These are phyloP conservation scores for Penicillium polonicum DNA, from an alignment of 2,329 filamentous ascomycete genomes.

Conservation along the genomic window DNA sequence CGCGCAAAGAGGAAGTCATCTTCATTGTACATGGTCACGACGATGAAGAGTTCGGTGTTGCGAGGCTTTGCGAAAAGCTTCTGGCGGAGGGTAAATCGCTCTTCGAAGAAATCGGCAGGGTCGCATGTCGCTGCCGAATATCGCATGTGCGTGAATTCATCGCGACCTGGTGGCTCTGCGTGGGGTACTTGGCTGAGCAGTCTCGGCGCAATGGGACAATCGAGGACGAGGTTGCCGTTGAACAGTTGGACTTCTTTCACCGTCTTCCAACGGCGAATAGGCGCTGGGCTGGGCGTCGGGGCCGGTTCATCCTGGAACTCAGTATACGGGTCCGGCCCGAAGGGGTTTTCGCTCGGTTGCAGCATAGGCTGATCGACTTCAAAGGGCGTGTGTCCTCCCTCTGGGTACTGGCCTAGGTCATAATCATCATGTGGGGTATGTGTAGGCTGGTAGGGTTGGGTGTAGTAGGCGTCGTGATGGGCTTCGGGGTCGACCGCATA, in stretches of 20 bases:
- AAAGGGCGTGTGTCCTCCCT: constrained; percentile 57
- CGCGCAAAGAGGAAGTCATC: constrained; percentile 94
- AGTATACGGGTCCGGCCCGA: constrained; percentile 61
- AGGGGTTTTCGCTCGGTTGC: constrained; percentile 59
- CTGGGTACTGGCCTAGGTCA: constrained; percentile 56
- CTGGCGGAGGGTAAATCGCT: constrained; percentile 89
- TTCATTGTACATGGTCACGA: constrained; percentile 98
- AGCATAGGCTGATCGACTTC: constrained; percentile 72
- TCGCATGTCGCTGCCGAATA: constrained; percentile 96
- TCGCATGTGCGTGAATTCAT: constrained; percentile 74
- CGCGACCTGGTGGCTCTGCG: constrained; percentile 73
- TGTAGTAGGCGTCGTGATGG: constrained; percentile 85
- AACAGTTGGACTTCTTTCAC: constrained; percentile 98
- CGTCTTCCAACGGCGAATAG: constrained; percentile 90
- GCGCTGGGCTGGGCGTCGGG: constrained; percentile 54
- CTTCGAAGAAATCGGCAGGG: constrained; percentile 79
- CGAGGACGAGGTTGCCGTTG: constrained; percentile 92
- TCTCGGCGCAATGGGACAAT: constrained; percentile 89
- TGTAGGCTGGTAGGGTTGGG: constrained; percentile 73
- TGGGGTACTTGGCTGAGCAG: constrained; percentile 85
- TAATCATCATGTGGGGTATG: constrained; percentile 55
- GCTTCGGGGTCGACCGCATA: constrained; percentile 78
- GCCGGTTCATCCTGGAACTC: constrained; percentile 46
- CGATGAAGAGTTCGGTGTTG: constrained; percentile 93
- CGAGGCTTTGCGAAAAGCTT: constrained; percentile 87